Evolutionary conservation across 176 grass and related monocot species (phyloP).

Genomic region (Paspalum vaginatum): DNA sequence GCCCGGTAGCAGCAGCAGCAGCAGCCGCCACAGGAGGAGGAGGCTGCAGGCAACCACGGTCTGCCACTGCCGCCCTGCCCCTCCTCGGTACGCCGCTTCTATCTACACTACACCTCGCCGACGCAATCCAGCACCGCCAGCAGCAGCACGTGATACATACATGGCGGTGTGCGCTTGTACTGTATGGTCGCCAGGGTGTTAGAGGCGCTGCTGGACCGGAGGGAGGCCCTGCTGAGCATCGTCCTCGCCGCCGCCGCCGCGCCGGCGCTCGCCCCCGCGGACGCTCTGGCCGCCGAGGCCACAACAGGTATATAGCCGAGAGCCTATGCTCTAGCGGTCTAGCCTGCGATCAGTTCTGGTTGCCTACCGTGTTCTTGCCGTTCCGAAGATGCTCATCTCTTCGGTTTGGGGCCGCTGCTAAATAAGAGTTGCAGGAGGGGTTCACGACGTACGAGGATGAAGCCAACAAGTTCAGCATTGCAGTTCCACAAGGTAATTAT

Average conservation of each 20-base stretch:
- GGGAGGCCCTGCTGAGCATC: conserved; percentile 61
- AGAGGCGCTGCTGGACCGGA: conserved; percentile 40
- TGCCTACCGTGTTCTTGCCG: neutral
- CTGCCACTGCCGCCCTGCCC: conserved; percentile 25
- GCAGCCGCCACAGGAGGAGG: neutral
- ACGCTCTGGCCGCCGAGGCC: conserved; percentile 55
- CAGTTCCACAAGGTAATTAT: conserved; percentile 63
- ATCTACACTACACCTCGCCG: neutral
- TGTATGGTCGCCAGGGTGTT: conserved; percentile 1
- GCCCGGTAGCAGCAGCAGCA: neutral
- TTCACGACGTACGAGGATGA: conserved; percentile 75
- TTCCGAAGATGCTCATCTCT: neutral
- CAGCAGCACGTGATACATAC: neutral
- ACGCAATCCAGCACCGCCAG: neutral
- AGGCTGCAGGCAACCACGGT: neutral
- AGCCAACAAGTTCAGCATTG: conserved; percentile 70
- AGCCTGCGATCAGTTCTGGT: neutral
- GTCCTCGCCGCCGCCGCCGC: conserved; percentile 46
- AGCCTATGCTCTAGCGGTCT: neutral
- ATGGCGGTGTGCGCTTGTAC: neutral
- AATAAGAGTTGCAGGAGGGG: conserved; percentile 59
- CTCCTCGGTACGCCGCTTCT: conserved; percentile 15
- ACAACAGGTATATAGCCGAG: conserved; percentile 34
- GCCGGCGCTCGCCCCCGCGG: conserved; percentile 29
- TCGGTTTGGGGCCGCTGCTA: neutral